phyloP scores from a whole-genome alignment of 257 asterid species.

The Solanum sitiens region DNA sequence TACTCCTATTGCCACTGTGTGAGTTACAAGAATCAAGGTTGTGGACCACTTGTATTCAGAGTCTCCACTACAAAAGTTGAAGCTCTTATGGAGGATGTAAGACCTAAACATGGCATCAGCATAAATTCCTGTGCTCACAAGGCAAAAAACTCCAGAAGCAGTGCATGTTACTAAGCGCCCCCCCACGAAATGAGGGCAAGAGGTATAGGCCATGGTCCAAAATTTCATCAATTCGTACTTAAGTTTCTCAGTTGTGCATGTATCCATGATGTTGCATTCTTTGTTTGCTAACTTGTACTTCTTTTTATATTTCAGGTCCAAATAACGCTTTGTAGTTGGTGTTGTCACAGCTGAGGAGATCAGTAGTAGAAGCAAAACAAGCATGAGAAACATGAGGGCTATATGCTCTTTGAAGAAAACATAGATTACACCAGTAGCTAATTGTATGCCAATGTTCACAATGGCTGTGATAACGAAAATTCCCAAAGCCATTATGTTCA shows the following conservation, averaged over 20 bases:
- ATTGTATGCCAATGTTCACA: conserved; percentile 51
- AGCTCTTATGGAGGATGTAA: conserved; percentile 34
- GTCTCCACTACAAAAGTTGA: conserved; percentile 50
- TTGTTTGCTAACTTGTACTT: conserved; percentile 23
- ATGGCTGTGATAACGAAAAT: conserved; percentile 54
- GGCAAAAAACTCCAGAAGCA: conserved; percentile 65
- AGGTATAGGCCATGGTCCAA: conserved; percentile 93
- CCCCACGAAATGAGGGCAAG: conserved; percentile 65
- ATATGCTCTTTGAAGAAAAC: conserved; percentile 48
- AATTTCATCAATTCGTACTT: conserved; percentile 40
- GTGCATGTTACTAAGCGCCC: conserved; percentile 70
- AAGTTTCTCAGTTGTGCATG: conserved; percentile 21
- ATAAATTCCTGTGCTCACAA: conserved; percentile 29
- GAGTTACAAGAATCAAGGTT: conserved; percentile 37
- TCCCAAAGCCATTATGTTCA: conserved; percentile 56
- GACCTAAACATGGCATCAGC: conserved; percentile 53
- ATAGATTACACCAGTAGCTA: conserved; percentile 65
- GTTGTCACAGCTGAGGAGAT: conserved; percentile 46
- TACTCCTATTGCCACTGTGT: conserved; percentile 40
- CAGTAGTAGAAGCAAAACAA: conserved; percentile 31
- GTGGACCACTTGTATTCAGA: conserved; percentile 82
- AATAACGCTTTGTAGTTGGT: conserved; percentile 41
- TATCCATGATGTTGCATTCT: conserved; percentile 15
- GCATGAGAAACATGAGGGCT: conserved; percentile 32
- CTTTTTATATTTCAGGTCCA: conserved; percentile 40